Conservation (phyloP, 163 green algal species). For the Scenedesmus sp. region DNA sequence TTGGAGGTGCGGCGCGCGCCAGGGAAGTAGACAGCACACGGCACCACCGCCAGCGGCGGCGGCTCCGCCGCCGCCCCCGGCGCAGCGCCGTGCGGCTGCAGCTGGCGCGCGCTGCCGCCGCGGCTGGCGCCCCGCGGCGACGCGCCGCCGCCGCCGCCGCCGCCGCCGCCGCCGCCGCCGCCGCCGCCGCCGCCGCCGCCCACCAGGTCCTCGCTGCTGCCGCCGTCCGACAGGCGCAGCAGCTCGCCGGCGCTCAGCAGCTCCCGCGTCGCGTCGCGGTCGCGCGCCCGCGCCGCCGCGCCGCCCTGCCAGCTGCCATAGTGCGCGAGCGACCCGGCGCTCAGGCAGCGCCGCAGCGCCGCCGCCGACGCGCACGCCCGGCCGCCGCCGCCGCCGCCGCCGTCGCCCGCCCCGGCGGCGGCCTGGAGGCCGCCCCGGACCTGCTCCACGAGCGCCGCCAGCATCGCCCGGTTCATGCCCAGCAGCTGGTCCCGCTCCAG, state of each 20-base stretch:
- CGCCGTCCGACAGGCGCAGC: no score
- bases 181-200: neutral
- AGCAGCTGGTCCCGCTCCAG: slow-evolving; percentile 31
- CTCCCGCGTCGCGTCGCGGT: no score
- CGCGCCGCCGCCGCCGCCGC: no score
- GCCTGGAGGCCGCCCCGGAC: no score
- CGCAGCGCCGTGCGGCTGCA: neutral
- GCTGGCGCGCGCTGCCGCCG: neutral
- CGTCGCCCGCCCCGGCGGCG: no score
- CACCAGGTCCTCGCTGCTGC: neutral
- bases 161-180: neutral
- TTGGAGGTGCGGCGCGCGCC: slow-evolving; percentile 1
- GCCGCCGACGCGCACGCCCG: no score
- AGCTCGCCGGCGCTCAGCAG: no score
- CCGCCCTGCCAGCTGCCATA: no score
- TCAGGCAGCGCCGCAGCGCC: no score
- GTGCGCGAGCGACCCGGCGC: no score
- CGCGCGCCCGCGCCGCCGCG: no score
- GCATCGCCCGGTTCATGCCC: slow-evolving; percentile 13
- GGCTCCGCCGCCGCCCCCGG: neutral
- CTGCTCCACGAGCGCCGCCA: slow-evolving; percentile 23
- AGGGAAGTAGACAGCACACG: slow-evolving; percentile 13
- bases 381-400: neutral
- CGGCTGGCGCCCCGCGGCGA: no score
- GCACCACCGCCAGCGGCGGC: neutral